Conservation (phyloP, 176 grass and related monocot genomes). For the Carex parvula region DNA sequence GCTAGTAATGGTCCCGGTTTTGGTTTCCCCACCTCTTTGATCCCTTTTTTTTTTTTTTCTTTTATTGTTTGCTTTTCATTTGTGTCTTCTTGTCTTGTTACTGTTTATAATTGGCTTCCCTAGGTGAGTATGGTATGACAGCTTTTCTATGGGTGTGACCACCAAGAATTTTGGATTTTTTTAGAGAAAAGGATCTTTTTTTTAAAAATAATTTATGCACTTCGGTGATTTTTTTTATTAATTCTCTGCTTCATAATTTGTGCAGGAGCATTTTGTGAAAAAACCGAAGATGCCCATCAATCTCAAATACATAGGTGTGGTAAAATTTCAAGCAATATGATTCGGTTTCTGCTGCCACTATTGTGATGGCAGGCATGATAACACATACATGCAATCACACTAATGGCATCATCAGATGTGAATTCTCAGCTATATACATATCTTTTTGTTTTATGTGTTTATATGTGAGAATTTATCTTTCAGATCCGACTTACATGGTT, state of each 20-base stretch:
- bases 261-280: slow-evolving; percentile 76
- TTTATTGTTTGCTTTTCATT: background rate
- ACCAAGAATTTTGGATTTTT: background rate
- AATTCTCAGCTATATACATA: background rate
- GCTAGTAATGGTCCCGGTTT: background rate
- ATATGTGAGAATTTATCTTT: background rate
- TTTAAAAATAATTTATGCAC: slow-evolving; percentile 2
- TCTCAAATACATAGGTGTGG: slow-evolving; percentile 78
- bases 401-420: background rate
- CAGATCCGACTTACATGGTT: slow-evolving; percentile 85
- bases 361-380: background rate
- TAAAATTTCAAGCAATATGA: background rate
- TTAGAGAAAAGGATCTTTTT: background rate
- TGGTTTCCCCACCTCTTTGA: background rate
- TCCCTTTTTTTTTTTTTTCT: background rate
- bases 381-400: background rate
- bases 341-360: background rate
- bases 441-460: background rate
- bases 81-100: background rate
- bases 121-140: background rate
- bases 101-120: background rate
- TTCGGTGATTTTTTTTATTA: slow-evolving; percentile 7
- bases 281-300: slow-evolving; percentile 64
- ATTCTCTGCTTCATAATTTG: slow-evolving; percentile 21
- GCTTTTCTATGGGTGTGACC: background rate